Conservation (phyloP, 495 filamentous ascomycete species). For the Penicillium steckii region DNA sequence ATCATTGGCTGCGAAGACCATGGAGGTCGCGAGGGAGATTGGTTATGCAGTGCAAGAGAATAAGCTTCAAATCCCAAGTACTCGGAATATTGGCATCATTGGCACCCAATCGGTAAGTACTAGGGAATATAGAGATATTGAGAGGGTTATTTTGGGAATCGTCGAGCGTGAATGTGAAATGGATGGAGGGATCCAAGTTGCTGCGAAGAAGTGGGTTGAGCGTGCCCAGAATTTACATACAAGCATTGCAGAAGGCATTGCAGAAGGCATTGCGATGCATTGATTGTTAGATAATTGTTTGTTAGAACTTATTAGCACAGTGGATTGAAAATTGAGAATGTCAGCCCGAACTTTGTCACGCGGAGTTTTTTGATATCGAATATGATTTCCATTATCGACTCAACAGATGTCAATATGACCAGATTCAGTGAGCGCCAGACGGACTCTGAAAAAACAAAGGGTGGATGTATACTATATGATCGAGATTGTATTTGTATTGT, state of each 20-base stretch:
- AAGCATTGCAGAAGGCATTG: conserved; percentile 15
- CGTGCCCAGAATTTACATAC: conserved; percentile 37
- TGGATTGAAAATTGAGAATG: too few species aligned
- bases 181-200: conserved; percentile 34
- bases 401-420: too few species aligned
- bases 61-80: conserved; percentile 83
- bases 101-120: conserved; percentile 35
- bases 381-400: too few species aligned
- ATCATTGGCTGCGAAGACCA: conserved; percentile 69
- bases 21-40: conserved; percentile 61
- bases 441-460: too few species aligned
- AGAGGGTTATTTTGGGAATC: conserved; percentile 33
- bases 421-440: too few species aligned
- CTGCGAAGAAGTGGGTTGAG: conserved; percentile 46
- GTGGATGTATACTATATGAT: too few species aligned
- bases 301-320: too few species aligned
- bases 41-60: conserved; percentile 79
- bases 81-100: conserved; percentile 77
- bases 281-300: conserved; percentile 8
- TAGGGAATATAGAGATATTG: not conserved
- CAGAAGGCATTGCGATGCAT: conserved; percentile 5
- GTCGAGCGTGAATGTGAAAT: conserved; percentile 40
- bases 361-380: too few species aligned
- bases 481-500: not conserved
- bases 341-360: too few species aligned